Evolutionary conservation across 2,329 filamentous ascomycete species (phyloP).

Genomic region (Trichoderma pleuroti): DNA sequence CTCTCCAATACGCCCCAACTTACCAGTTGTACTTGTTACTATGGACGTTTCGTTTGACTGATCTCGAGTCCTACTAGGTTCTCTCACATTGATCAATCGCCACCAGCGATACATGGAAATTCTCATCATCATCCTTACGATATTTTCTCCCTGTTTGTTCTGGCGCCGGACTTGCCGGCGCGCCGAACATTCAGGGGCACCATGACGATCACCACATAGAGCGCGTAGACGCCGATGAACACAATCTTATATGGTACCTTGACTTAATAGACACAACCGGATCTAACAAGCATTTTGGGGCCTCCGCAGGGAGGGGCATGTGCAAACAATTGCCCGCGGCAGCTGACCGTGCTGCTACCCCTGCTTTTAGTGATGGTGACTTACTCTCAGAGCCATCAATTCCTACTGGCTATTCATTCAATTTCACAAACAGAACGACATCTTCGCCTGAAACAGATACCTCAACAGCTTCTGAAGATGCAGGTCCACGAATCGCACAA

Average conservation of each 20-base stretch:
- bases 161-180: neutral
- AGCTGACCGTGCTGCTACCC: neutral
- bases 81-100: neutral
- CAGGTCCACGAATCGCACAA: neutral
- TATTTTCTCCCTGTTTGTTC: neutral
- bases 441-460: neutral
- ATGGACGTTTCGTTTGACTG: neutral
- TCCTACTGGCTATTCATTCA: neutral
- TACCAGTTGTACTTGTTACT: neutral
- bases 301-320: neutral
- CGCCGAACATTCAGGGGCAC: neutral
- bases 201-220: neutral
- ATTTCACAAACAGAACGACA: neutral
- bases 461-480: neutral
- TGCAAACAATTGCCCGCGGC: neutral
- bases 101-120: fast-evolving
- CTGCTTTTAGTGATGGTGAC: neutral
- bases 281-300: neutral
- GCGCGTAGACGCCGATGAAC: neutral
- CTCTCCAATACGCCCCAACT: neutral
- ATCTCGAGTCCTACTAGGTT: neutral
- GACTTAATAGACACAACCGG: neutral
- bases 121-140: neutral
- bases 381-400: neutral
- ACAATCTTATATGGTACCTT: neutral